Evolutionary conservation across 192 early-diverging fungal species (phyloP).

Genomic region (Coemansia sp.): DNA sequence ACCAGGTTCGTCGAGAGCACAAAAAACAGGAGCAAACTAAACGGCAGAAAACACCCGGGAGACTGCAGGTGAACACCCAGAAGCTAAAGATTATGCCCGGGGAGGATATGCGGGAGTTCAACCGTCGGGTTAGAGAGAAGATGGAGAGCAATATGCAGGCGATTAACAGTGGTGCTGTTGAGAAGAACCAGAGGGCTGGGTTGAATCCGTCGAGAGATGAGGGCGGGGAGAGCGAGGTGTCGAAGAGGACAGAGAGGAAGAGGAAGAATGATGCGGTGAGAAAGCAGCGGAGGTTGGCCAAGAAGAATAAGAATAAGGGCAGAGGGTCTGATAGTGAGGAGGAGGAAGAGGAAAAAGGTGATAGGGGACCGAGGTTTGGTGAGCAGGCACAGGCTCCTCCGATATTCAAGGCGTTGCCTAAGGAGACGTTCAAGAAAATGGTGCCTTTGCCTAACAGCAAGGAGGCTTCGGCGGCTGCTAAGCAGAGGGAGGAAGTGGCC

Average conservation of each 20-base stretch:
- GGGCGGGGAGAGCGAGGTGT: constrained; percentile 18
- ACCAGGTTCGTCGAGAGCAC: too few relatives aligned
- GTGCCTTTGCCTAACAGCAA: constrained; percentile 38
- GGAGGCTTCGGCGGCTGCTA: constrained; percentile 24
- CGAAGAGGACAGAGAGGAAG: constrained; percentile 37
- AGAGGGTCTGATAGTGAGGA: constrained; percentile 15
- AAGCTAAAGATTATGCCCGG: constrained; percentile 42
- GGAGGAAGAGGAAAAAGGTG: background rate
- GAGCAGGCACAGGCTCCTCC: constrained; percentile 51
- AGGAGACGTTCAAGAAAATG: constrained; percentile 43
- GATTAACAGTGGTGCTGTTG: constrained; percentile 14
- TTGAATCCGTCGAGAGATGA: constrained; percentile 27
- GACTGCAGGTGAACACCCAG: too few relatives aligned
- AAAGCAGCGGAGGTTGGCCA: constrained; percentile 31
- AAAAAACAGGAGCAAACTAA: too few relatives aligned
- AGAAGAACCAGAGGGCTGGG: background rate
- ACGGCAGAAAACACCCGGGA: too few relatives aligned
- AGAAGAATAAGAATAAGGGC: constrained; percentile 18
- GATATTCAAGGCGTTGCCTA: constrained; percentile 43
- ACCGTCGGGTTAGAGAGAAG: constrained; percentile 32
- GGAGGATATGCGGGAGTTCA: constrained; percentile 39
- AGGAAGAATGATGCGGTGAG: constrained; percentile 25
- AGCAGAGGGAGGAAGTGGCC: constrained; percentile 31
- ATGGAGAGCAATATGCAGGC: constrained; percentile 39
- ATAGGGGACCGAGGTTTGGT: constrained; percentile 34